Evolutionary conservation across 306 rosid species (phyloP).

Genomic region (Rosa lucieae): DNA sequence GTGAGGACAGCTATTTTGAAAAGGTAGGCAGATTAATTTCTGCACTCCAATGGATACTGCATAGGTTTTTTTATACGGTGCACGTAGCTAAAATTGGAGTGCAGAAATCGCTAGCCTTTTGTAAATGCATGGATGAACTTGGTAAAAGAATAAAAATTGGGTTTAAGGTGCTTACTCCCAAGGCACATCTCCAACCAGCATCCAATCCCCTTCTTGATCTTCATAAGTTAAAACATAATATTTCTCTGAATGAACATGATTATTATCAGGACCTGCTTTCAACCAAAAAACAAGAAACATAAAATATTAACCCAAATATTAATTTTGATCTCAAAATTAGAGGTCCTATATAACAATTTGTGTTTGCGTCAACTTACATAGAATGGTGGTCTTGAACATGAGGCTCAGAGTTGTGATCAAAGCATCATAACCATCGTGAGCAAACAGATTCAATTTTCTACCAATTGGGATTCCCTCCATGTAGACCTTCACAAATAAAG

Average conservation of each 20-base stretch:
- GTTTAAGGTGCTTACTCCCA: conserved; percentile 21
- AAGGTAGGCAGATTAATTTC: background rate
- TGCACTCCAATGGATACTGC: background rate
- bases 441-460: conserved; percentile 18
- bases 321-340: background rate
- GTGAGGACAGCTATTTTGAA: background rate
- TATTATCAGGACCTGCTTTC: conserved; percentile 11
- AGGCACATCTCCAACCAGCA: conserved; percentile 33
- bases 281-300: background rate
- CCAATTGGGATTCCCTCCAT: conserved; percentile 25
- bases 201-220: conserved; percentile 28
- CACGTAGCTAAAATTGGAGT: background rate
- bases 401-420: conserved; percentile 17
- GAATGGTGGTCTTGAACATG: conserved; percentile 25
- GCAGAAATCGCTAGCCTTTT: background rate
- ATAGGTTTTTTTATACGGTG: too few relatives aligned
- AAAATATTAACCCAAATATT: background rate
- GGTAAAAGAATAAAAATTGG: background rate
- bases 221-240: conserved; percentile 18
- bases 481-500: conserved; percentile 24
- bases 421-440: conserved; percentile 11
- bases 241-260: conserved; percentile 12
- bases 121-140: background rate
- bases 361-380: background rate
- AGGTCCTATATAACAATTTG: background rate